Base-by-base conservation (phyloP, 257 asterid genomes). In the Forsythia suspensa region DNA sequence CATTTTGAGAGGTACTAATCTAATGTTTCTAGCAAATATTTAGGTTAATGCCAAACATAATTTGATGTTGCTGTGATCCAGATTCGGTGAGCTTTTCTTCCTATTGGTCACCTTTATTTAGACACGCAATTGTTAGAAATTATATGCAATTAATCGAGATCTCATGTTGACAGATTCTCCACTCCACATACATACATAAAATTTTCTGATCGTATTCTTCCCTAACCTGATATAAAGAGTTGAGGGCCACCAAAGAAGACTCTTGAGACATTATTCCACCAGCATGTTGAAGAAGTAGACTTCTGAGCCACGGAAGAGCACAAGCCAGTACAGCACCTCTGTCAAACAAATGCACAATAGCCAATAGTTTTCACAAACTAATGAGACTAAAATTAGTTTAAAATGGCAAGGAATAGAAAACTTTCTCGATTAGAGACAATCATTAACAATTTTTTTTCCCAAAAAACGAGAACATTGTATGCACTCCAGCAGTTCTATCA, bases 251-350 rank as follows among this genome's bases (percentile, higher is more conserved):
- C 76, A 92, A 71, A 66, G 99, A 94, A 83, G 97, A 87, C 73
- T 94, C 98, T 77, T 96, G 99, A 74, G 98, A 92, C 90, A 94
- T 92, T 75, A 96, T 90, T 80, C 90, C 88, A 82, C 96, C 85
- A 7, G 97, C 87, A 77, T 94, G 99, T 81, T 88, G 98, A 80
- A 96, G 94, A 75, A 96, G 94, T 79, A 94, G 74, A 81, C 85
- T 90, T 88, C 82, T 87, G 55, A 94, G 92, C 99, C 99, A 96
- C 74, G 97, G 96, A 87, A 96, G 92, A 82, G 97, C 91, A 89
- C 97, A 89, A 61, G 92, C 97, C 84, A 96, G 52, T 75, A 92
- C 94, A 80, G 93, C 90, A n/a, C 99, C 99, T 90, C 98, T 96
- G 89, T 81, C 70, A 83, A 74, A 71, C 29, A 51, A 79, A 76